Conservation (phyloP, 768 basidiomycete species). For the Wakefieldia striispora region DNA sequence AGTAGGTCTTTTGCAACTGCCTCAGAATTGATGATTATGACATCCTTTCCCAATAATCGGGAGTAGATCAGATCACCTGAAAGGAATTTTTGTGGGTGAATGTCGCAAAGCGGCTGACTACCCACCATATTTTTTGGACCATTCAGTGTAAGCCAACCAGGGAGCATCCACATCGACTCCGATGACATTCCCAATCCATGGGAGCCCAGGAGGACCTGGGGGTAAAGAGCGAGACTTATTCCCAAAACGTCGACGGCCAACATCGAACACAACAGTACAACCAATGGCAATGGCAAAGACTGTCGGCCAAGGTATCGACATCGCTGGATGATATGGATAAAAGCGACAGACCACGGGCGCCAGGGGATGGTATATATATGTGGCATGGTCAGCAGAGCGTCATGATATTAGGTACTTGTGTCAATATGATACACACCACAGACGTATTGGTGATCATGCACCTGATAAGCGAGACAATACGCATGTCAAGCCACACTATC, state of each 20-base stretch:
- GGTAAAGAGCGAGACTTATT: not conserved
- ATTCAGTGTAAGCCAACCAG: not conserved
- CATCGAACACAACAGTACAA: not conserved
- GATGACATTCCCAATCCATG: not conserved
- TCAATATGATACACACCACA: no score
- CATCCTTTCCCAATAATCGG: not conserved
- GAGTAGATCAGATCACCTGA: not conserved
- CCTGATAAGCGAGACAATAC: no score
- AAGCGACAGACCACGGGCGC: no score
- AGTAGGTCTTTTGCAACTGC: not conserved
- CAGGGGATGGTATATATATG: no score
- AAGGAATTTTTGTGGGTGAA: no score
- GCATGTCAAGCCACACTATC: no score
- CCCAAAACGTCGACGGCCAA: not conserved
- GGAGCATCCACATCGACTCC: not conserved
- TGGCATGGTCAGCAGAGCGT: no score
- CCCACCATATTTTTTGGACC: not conserved
- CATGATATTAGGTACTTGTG: no score
- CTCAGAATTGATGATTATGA: constrained; percentile 1
- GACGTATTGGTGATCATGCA: no score
- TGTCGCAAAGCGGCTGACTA: no score
- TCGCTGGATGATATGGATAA: no score
- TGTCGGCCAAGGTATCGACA: not conserved
- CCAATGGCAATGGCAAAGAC: not conserved
- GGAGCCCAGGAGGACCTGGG: constrained; percentile 1